Base-by-base conservation (phyloP, 257 asterid species). In the Osmanthus fragrans region DNA sequence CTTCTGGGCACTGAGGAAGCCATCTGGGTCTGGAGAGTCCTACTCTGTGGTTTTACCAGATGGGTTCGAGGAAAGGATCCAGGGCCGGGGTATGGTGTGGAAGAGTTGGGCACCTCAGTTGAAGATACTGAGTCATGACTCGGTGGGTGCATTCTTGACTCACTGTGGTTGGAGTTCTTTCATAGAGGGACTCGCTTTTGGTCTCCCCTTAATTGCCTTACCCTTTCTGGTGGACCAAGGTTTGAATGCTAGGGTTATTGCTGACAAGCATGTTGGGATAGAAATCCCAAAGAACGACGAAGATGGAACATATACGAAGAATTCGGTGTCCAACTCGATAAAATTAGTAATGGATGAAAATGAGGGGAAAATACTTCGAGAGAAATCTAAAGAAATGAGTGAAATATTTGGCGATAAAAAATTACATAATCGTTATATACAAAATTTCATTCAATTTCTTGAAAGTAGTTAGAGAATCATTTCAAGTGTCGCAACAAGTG, bases 141-240 rank as follows among this genome's bases (percentile, higher is more conserved):
- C 92, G 0, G 76, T 89, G 4, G 91, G 91, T 0, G 83, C 85
- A 4, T 84, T 81, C 73, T 72, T 84, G 78, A 81, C 83, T 10
- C 85, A 84, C 2, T 78, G 88, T 23, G 91, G 91, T 4, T 88
- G 90, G 91, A 72, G 89, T 58, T 90, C 92, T 0, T 47, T 51
- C 0, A 73, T 87, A 5, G 89, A 89, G 73, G 89, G 90, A 9
- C 23, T 82, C 4, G 73, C 73, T 54, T 58, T 64, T 25, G 84
- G 87, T 65, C 80, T 49, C 7, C 84, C 89, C 0, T n/a, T 87
- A 0, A 77, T 87, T 18, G 76, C 81, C 54, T 60, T 87, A 12
- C 88, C 88, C 0, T 87, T 87, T 67, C 3, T 83, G 37, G 80
- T 73, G 0, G 85, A 77, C n/a, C 77, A 77, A 49, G 81, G 84